phyloP scores from a whole-genome alignment of 805 yeast species.

The Candida palmyrensis region DNA sequence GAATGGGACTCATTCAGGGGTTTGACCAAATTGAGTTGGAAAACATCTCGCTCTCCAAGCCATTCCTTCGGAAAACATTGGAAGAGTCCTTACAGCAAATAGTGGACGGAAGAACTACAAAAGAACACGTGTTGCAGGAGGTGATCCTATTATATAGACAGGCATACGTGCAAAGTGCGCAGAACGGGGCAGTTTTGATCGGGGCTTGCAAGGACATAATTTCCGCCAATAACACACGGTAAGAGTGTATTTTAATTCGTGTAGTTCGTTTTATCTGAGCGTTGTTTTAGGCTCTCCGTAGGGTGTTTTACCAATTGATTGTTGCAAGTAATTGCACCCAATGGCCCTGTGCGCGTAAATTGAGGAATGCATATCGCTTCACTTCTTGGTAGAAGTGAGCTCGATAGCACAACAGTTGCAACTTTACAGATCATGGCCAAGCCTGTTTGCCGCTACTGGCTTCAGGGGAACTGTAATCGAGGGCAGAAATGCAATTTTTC shows the following conservation, averaged over 20 bases:
- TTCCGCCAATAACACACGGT: constrained; percentile 6
- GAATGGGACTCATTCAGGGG: constrained; percentile 83
- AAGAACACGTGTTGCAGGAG: constrained; percentile 49
- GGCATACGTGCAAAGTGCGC: constrained; percentile 49
- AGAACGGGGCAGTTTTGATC: constrained; percentile 32
- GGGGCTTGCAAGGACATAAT: constrained; percentile 12
- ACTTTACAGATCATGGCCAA: constrained; percentile 3
- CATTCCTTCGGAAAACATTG: constrained; percentile 73
- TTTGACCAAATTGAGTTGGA: constrained; percentile 71
- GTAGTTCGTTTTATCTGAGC: neutral
- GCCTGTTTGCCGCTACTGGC: constrained; percentile 17
- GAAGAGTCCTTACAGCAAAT: constrained; percentile 65
- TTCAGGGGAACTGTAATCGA: constrained; percentile 19
- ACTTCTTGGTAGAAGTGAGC: no score
- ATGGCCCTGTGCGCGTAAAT: no score
- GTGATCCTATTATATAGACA: constrained; percentile 54
- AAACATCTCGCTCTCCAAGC: constrained; percentile 61
- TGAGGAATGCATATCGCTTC: no score
- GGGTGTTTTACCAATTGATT: no score
- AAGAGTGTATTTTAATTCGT: neutral
- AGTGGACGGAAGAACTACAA: constrained; percentile 56
- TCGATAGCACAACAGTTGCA: no score
- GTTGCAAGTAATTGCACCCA: no score
- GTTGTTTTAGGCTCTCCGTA: neutral
- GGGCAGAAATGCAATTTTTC: constrained; percentile 1